These are phyloP conservation scores for Xerocomellus amylosporus DNA, from an alignment of 768 basidiomycete genomes.

Conservation along the genomic window DNA sequence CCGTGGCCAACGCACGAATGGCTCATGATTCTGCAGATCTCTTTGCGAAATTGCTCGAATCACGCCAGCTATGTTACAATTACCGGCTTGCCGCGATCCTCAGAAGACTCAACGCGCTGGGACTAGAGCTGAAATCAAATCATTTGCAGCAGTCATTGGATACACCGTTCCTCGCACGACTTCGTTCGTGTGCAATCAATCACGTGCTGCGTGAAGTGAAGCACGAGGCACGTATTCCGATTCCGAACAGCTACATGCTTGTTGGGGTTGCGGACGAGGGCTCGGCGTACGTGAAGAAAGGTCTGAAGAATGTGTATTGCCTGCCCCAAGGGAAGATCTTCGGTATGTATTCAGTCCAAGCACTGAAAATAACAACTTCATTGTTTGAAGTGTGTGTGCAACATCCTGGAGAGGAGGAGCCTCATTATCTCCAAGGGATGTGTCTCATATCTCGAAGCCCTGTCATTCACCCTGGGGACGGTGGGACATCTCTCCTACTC, in stretches of 20 bases:
- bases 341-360: constrained; percentile 40
- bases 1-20: constrained; percentile 54
- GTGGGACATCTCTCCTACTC: constrained; percentile 32
- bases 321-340: constrained; percentile 62
- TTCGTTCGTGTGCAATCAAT: constrained; percentile 59
- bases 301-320: constrained; percentile 50
- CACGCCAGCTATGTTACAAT: constrained; percentile 42
- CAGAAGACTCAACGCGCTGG: constrained; percentile 43
- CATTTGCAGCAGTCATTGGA: constrained; percentile 39
- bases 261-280: constrained; percentile 87
- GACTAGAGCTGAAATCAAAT: constrained; percentile 45
- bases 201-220: constrained; percentile 73
- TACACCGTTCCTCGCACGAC: constrained; percentile 53
- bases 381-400: constrained; percentile 54
- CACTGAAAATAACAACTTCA: not conserved
- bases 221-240: constrained; percentile 67
- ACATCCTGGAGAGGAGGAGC: constrained; percentile 43
- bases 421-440: constrained; percentile 57
- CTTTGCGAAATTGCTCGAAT: constrained; percentile 48
- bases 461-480: constrained; percentile 73
- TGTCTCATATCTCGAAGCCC: constrained; percentile 70
- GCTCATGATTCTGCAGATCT: constrained; percentile 55
- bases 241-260: constrained; percentile 65
- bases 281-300: constrained; percentile 51
- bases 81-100: constrained; percentile 55